Evolutionary conservation across 441 rosid species (phyloP).

Genomic region (Biscutella laevigata): DNA sequence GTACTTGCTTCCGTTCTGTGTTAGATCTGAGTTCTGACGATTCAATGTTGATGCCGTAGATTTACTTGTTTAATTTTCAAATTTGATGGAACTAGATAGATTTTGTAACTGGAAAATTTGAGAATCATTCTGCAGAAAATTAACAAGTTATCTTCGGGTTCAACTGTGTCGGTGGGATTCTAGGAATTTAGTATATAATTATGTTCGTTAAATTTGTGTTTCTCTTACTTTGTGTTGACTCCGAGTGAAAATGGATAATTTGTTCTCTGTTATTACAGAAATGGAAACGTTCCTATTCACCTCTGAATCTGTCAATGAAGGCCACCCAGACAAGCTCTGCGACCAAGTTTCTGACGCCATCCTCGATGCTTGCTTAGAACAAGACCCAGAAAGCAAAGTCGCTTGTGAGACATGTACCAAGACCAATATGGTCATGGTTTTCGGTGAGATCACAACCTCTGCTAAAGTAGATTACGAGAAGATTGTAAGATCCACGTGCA

Average conservation of each 20-base stretch:
- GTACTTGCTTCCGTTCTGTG: no score
- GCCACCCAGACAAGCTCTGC: constrained; percentile 80
- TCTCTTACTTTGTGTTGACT: neutral
- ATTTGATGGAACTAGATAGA: neutral
- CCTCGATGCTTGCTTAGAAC: constrained; percentile 75
- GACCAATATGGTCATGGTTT: constrained; percentile 87
- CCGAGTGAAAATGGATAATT: neutral
- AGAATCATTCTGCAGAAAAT: neutral
- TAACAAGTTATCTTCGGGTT: no score
- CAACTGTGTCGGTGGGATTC: constrained; percentile 15
- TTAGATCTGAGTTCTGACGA: no score
- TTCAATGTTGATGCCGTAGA: neutral
- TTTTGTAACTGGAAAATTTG: neutral
- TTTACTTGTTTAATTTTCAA: neutral
- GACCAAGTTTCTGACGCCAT: constrained; percentile 80
- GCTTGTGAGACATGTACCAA: constrained; percentile 81
- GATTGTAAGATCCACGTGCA: constrained; percentile 63
- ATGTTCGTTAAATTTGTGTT: no score
- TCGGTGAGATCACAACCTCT: constrained; percentile 75
- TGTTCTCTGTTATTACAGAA: constrained; percentile 14
- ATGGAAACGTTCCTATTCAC: constrained; percentile 84
- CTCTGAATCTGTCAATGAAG: constrained; percentile 78
- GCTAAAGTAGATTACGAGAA: constrained; percentile 66
- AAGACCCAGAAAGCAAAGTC: constrained; percentile 81
- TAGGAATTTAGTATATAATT: no score